Conservation (phyloP, 1,284 basidiomycete species). For the Moesziomyces sp. region DNA sequence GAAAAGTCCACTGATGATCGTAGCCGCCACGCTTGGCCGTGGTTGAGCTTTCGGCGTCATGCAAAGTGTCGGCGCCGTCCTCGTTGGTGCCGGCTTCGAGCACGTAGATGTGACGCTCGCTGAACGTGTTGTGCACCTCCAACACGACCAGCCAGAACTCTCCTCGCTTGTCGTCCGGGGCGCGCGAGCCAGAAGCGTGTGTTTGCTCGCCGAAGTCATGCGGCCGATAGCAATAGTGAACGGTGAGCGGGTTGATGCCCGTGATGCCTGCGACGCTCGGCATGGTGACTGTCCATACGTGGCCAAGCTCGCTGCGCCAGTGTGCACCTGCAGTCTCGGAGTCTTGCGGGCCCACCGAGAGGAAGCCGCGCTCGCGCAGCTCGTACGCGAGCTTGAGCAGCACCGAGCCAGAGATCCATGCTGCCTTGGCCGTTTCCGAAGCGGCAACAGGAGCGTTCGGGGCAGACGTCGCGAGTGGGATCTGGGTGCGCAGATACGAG, state of each 20-base stretch:
- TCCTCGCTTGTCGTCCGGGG: conserved; percentile 17
- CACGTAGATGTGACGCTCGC: conserved; percentile 76
- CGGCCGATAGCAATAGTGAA: conserved; percentile 76
- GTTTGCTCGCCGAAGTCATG: neutral
- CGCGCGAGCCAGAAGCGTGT: neutral
- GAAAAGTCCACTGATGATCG: conserved; percentile 78
- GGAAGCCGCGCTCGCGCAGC: conserved; percentile 33
- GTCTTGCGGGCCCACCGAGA: conserved; percentile 49
- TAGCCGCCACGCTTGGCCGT: conserved; percentile 62
- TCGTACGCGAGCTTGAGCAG: conserved; percentile 56
- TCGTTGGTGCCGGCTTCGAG: conserved; percentile 69
- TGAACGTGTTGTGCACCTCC: conserved; percentile 84
- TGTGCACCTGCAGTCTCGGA: neutral
- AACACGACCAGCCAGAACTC: conserved; percentile 72
- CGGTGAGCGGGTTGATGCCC: conserved; percentile 80
- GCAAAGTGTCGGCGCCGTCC: conserved; percentile 59
- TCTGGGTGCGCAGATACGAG: conserved; percentile 27
- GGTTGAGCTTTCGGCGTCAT: neutral
- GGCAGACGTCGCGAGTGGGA: neutral
- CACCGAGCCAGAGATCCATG: conserved; percentile 47
- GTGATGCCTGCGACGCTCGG: conserved; percentile 77
- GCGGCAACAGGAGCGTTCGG: neutral
- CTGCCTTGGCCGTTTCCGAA: neutral
- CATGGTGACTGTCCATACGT: conserved; percentile 72
- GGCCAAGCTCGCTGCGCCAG: conserved; percentile 33